Conservation (phyloP, 257 asterid species). For the Ligustrum vulgare region DNA sequence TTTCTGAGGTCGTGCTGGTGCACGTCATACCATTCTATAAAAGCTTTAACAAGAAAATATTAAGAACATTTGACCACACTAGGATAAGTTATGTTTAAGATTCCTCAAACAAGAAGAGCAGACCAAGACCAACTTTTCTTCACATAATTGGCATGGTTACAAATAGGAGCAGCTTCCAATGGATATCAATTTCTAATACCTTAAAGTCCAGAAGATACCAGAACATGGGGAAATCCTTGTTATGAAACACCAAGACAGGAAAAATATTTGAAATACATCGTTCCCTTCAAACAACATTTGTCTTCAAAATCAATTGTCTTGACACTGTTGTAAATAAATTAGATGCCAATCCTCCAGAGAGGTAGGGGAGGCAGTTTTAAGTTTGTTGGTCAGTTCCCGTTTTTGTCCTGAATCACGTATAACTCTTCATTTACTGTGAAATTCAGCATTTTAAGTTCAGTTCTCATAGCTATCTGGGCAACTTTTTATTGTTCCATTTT, state of each 20-base stretch:
- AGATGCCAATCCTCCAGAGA: not conserved
- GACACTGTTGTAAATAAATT: not conserved
- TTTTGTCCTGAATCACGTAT: not conserved
- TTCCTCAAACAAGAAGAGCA: not conserved
- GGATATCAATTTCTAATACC: not conserved
- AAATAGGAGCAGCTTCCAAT: not conserved
- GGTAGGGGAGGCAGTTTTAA: not conserved
- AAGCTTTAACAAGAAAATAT: not conserved
- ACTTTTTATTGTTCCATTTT: not conserved
- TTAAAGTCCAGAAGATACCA: not conserved
- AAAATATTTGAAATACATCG: not conserved
- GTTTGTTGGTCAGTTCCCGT: not conserved
- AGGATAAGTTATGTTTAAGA: not conserved
- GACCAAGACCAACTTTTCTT: not conserved
- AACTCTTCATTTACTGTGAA: not conserved
- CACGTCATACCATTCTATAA: not conserved
- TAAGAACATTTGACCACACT: not conserved
- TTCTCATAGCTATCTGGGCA: not conserved
- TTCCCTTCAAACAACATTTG: not conserved
- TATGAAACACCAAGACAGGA: not conserved
- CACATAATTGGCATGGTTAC: not conserved
- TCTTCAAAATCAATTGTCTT: not conserved
- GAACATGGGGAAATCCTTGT: not conserved
- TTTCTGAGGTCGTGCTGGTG: not conserved
- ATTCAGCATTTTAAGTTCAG: not conserved